phyloP scores from a whole-genome alignment of 163 green algal species.

The Volvox carteri region DNA sequence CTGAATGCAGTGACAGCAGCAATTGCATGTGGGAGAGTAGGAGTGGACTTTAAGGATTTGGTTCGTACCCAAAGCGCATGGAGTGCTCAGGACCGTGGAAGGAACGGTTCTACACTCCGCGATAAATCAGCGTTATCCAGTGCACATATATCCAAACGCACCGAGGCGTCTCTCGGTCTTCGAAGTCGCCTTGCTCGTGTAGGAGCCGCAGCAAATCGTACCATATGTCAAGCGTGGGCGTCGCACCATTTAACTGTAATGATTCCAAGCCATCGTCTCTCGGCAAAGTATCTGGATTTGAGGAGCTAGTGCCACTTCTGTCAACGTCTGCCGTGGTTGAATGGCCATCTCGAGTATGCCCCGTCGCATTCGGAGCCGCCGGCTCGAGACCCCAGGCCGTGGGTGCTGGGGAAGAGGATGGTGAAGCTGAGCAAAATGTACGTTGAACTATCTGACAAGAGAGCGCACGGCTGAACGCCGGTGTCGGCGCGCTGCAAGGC shows the following conservation, averaged over 20 bases:
- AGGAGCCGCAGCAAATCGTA: constrained; percentile 37
- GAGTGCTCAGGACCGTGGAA: too few relatives aligned
- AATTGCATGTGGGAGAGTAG: too few relatives aligned
- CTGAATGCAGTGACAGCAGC: neutral
- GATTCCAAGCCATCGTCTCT: neutral
- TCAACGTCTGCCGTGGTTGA: neutral
- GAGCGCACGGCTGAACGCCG: neutral
- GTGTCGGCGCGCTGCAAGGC: neutral
- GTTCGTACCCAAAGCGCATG: too few relatives aligned
- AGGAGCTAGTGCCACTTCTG: neutral
- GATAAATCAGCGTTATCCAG: too few relatives aligned
- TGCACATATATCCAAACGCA: neutral
- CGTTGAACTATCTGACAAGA: neutral
- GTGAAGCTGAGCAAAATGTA: neutral
- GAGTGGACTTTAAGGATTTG: too few relatives aligned
- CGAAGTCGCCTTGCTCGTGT: constrained; percentile 46
- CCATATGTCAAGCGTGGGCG: constrained; percentile 7
- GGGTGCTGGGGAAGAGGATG: neutral
- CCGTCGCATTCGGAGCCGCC: neutral
- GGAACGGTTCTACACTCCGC: too few relatives aligned
- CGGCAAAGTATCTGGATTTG: neutral
- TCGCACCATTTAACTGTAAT: neutral
- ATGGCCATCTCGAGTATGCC: neutral
- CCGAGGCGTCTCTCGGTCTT: neutral
- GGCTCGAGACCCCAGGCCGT: neutral